Base-by-base conservation (phyloP, 164 flowering plant species). In the Dillenia turbinata region DNA sequence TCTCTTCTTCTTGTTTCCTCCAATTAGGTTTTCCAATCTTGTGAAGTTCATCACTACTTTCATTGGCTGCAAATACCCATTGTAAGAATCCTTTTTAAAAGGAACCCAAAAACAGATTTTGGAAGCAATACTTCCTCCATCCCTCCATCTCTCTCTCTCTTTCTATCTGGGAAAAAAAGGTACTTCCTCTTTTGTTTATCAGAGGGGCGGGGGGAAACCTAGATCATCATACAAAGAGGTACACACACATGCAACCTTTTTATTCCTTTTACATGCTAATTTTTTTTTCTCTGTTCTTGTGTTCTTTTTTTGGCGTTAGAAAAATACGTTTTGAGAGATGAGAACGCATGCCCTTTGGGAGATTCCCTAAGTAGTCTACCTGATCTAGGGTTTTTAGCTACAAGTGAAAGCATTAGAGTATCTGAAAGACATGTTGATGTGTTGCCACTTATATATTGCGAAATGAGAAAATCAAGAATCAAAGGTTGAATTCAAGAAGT, bases 1-100 rank as follows among this genome's bases (percentile, higher is more conserved):
- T 33, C 7, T 33, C 40, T 33, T 33, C 40, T 33, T 33, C 7
- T 33, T 6, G 7, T 33, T 69, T 60, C 63, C 60, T 55, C 64
- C 49, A 68, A 73, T 76, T 76, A 76, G 82, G 85, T 75, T 76
- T 81, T 66, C 57, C 63, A 33, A 33, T 33, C 64, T 63, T 64
- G 50, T 51, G 22, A 12, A 24, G 64, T 44, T 59, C 59, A 12
- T 53, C 67, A 8, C 10, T 52, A 26, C 67, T 65, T 56, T 66
- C 56, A 65, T 16, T 72, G 63, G 58, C 48, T 61, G 52, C 57
- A 70, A 64, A 49, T 45, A 63, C 69, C 69, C 61, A 52, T 61
- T 49, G 56, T 33, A 63, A 65, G 64, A 61, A 63, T 62, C 55
- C 40, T 33, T 33, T 33, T 33, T 33, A 33, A 33, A 60, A 53